Conservation (phyloP, 2,329 filamentous ascomycete genomes). For the Claviceps arundinis region DNA sequence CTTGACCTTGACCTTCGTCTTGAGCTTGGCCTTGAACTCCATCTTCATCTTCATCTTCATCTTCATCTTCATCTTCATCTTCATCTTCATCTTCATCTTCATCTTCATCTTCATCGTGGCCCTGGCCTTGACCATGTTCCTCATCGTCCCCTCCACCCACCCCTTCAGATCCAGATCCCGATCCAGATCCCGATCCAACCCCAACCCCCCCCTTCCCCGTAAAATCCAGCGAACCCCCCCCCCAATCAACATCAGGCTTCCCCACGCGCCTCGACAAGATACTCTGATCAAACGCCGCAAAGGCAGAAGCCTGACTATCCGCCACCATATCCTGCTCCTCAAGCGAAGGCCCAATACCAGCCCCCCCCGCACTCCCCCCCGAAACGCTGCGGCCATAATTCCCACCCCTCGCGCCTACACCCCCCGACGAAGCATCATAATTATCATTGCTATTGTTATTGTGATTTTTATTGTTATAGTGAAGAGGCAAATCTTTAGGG, state of each 20-base stretch:
- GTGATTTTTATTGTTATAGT: conserved; percentile 13
- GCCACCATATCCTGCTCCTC: conserved; percentile 22
- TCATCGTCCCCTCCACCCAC: no score
- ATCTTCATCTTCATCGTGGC: background rate
- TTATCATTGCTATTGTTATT: no score
- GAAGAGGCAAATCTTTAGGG: conserved; percentile 29
- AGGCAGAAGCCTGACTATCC: conserved; percentile 42
- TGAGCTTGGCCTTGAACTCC: no score
- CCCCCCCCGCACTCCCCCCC: conserved; percentile 19
- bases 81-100: background rate
- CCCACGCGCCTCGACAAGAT: conserved; percentile 44
- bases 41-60: background rate
- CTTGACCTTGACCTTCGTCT: no score
- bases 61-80: background rate
- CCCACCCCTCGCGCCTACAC: conserved; percentile 8
- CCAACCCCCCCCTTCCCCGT: conserved; percentile 18
- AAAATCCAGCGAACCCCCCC: conserved; percentile 31
- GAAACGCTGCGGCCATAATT: conserved; percentile 27
- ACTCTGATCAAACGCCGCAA: conserved; percentile 50
- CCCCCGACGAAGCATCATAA: background rate
- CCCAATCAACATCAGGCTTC: conserved; percentile 27
- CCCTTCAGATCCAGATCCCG: background rate
- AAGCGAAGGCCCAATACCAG: conserved; percentile 12
- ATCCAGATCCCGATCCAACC: background rate
- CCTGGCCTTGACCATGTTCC: background rate